These are phyloP conservation scores for Ilyonectria sp. DNA, from an alignment of 2,329 filamentous ascomycete species.

Conservation along the genomic window DNA sequence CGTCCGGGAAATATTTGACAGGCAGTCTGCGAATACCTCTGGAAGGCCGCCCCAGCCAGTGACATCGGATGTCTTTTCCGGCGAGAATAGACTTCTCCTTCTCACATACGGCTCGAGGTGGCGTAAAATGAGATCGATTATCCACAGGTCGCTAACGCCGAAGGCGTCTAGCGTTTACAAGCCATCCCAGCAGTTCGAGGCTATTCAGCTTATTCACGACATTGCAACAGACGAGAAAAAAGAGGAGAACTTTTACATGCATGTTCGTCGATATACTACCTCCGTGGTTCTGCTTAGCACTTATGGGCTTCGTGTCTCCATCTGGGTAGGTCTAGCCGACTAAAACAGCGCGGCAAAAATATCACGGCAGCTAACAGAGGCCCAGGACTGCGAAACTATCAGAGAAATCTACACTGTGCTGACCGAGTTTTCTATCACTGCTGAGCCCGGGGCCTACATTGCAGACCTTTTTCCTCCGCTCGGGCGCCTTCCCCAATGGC, in stretches of 20 bases:
- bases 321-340: constrained; percentile 16
- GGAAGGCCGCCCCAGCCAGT: constrained; percentile 28
- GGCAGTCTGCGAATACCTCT: constrained; percentile 31
- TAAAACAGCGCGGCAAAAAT: not conserved
- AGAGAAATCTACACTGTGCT: constrained; percentile 18
- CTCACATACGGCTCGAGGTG: constrained; percentile 28
- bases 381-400: constrained; percentile 21
- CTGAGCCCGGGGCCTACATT: constrained; percentile 20
- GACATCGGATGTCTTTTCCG: constrained; percentile 17
- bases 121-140: constrained; percentile 25
- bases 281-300: constrained; percentile 21
- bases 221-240: constrained; percentile 18
- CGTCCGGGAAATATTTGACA: constrained; percentile 32
- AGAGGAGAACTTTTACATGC: constrained; percentile 24
- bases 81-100: constrained; percentile 15
- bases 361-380: not conserved
- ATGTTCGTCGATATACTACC: constrained; percentile 23
- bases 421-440: constrained; percentile 19
- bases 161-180: constrained; percentile 17
- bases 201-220: constrained; percentile 27
- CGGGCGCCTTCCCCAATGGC: constrained; percentile 1
- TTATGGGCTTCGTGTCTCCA: constrained; percentile 24
- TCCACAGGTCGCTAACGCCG: constrained; percentile 20
- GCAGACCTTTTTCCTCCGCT: constrained; percentile 24
- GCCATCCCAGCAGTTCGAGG: constrained; percentile 32